phyloP scores from a whole-genome alignment of 192 early-diverging fungal genomes.

The Mortierella claussenii region DNA sequence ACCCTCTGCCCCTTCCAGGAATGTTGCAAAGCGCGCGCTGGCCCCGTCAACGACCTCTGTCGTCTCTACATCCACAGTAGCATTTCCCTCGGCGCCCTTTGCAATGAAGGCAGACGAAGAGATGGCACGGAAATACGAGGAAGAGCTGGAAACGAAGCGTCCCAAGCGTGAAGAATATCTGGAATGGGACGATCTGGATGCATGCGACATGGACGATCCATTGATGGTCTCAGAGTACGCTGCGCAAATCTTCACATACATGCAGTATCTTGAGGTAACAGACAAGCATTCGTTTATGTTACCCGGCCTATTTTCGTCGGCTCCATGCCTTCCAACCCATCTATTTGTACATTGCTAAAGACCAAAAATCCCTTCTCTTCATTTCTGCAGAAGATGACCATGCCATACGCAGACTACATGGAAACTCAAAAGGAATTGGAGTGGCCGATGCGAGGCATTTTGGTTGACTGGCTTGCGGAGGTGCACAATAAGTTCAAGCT shows the following conservation, averaged over 20 bases:
- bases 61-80: neutral
- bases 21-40: neutral
- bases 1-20: neutral
- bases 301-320: no score
- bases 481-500: slow-evolving; percentile 91
- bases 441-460: slow-evolving; percentile 92
- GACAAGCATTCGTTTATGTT: no score
- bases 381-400: slow-evolving; percentile 45
- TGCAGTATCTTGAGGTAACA: slow-evolving; percentile 77
- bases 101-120: no score
- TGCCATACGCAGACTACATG: slow-evolving; percentile 89
- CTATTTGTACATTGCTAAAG: neutral
- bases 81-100: no score
- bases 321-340: neutral
- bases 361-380: no score
- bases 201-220: slow-evolving; percentile 69
- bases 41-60: neutral
- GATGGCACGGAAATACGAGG: neutral
- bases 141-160: slow-evolving; percentile 10
- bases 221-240: slow-evolving; percentile 96
- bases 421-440: slow-evolving; percentile 83
- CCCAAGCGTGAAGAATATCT: slow-evolving; percentile 13
- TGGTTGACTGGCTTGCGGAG: slow-evolving; percentile 97
- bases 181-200: slow-evolving; percentile 32
- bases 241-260: slow-evolving; percentile 90